phyloP scores from a whole-genome alignment of 371 early-diverging fungal species.

The Smittium mucronatum region DNA sequence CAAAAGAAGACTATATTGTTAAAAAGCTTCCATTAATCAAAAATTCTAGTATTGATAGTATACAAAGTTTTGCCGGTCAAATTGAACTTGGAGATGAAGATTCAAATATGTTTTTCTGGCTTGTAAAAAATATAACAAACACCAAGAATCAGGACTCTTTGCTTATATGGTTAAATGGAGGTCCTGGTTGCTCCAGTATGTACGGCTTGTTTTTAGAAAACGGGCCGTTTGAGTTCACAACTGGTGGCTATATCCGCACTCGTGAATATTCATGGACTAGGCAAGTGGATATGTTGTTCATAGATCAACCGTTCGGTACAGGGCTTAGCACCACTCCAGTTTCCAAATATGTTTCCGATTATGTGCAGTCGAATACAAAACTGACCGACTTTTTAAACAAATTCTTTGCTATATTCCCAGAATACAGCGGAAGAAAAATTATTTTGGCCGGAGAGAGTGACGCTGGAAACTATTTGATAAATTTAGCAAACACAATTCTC shows the following conservation, averaged over 20 bases:
- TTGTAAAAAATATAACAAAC: slow-evolving; percentile 30
- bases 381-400: slow-evolving; percentile 29
- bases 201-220: slow-evolving; percentile 39
- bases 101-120: slow-evolving; percentile 36
- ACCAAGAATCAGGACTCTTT: slow-evolving; percentile 27
- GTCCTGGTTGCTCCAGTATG: slow-evolving; percentile 38
- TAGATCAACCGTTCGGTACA: slow-evolving; percentile 42
- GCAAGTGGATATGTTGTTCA: slow-evolving; percentile 36
- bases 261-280: slow-evolving; percentile 24
- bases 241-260: slow-evolving; percentile 17
- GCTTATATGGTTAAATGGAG: slow-evolving; percentile 41
- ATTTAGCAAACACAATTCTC: slow-evolving; percentile 31
- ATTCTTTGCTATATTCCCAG: slow-evolving; percentile 35
- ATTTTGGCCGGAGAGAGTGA: slow-evolving; percentile 40
- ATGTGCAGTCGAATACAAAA: slow-evolving; percentile 18
- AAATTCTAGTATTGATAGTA: not conserved
- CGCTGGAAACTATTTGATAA: slow-evolving; percentile 40
- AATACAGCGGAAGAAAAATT: slow-evolving; percentile 24
- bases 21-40: not conserved
- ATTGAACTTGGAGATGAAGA: slow-evolving; percentile 10
- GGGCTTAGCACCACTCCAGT: slow-evolving; percentile 28
- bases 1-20: slow-evolving; percentile 7
- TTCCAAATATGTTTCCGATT: slow-evolving; percentile 15
- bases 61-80: slow-evolving; percentile 7
- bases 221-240: slow-evolving; percentile 34